Evolutionary conservation across 805 yeast species (phyloP).

Genomic region (Myxozyma vanderwaltii): DNA sequence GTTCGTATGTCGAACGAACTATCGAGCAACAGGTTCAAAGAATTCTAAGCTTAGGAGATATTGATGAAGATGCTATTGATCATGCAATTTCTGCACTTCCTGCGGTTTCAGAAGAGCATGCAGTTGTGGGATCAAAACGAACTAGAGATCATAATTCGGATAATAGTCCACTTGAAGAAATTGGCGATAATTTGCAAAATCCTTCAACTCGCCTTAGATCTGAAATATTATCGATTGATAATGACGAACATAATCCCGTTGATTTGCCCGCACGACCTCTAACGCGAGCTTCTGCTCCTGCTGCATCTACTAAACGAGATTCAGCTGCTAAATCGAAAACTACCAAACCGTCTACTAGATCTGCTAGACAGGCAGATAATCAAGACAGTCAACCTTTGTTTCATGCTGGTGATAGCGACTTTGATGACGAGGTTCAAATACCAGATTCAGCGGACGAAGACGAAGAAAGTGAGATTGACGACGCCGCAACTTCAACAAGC

Average conservation of each 20-base stretch:
- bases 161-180: not conserved
- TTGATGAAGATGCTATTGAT: conserved; percentile 33
- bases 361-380: too few relatives aligned
- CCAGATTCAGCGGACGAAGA: not conserved
- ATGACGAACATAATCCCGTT: too few relatives aligned
- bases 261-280: too few relatives aligned
- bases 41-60: conserved; percentile 36
- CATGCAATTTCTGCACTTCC: conserved; percentile 13
- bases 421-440: not conserved
- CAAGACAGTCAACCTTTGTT: conserved; percentile 4
- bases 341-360: not conserved
- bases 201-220: too few relatives aligned
- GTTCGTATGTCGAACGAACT: conserved; percentile 44
- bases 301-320: not conserved
- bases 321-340: not conserved
- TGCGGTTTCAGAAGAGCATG: conserved; percentile 1
- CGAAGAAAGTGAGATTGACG: conserved; percentile 3
- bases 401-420: not conserved
- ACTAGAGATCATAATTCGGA: not conserved
- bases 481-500: not conserved
- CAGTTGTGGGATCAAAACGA: conserved; percentile 4
- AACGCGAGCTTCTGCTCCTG: not conserved
- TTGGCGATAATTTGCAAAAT: not conserved
- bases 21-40: conserved; percentile 37
- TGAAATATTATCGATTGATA: not conserved